Base-by-base conservation (phyloP, 2,329 filamentous ascomycete genomes). In the Fusarium continuum region DNA sequence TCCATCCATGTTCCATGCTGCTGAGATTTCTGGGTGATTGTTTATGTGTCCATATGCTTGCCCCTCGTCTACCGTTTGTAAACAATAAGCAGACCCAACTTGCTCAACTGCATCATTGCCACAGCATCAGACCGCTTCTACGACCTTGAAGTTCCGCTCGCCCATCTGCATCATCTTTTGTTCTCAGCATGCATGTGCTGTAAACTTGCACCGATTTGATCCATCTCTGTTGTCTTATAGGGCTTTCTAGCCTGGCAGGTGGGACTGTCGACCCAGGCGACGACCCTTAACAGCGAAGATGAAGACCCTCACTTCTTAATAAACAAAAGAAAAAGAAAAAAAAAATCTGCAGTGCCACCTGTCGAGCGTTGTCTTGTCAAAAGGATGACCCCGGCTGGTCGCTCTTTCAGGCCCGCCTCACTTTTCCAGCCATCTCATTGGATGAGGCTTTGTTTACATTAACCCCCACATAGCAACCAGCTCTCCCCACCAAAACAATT, bases 391-490 rank as follows among this genome's bases (percentile, higher is more conserved):
- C 55, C 28, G 55, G 54, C 53, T 59, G 55, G 54, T 43, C 54
- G 29, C n/a, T 44, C 16, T 17, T 22, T 43, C 45, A 59, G 55
- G 54, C 55, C 55, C 55, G 55, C 55, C 55, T 59, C 55, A 59
- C 26, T 59, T 60, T 61, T 45, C 70, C 70, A 68, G 69, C 68
- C 69, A 74, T 68, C 56, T 39, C 35, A 49, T 50, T 62, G 53
- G 41, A 34, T 45, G 55, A 39, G 55, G 36, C 53, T 64, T 77
- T 77, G 75, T 77, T 77, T 77, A 77, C 75, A 76, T 76, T 70
- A 16, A 22, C 72, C 71, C 68, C 74, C 72, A 65, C 74, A 71
- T 71, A 70, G 74, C 74, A 77, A 77, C 75, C 72, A 69, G 69
- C 69, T 59, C 55, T 59, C 55, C 62, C 61, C 67, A 73, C 70